phyloP scores from a whole-genome alignment of 352 stramenopile genomes.

The Peronosclerospora sorghi region DNA sequence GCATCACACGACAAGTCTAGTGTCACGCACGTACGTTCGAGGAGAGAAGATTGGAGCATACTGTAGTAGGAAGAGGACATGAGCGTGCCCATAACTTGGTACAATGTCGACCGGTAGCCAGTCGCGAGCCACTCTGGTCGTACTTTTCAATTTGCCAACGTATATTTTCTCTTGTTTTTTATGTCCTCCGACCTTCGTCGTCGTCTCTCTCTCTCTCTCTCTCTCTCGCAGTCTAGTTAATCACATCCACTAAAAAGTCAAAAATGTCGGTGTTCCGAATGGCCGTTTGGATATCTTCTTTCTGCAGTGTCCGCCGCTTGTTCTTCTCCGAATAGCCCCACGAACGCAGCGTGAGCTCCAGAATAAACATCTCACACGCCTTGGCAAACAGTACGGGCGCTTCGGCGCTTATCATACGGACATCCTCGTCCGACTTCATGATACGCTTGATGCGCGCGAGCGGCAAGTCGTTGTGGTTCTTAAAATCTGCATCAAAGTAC shows the following conservation, averaged over 20 bases:
- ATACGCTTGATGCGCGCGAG: constrained; percentile 93
- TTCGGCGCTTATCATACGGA: constrained; percentile 90
- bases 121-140: no score
- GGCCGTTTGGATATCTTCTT: constrained; percentile 83
- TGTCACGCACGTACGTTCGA: no score
- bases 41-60: no score
- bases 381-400: constrained; percentile 89
- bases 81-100: no score
- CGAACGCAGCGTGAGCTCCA: constrained; percentile 81
- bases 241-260: constrained; percentile 89
- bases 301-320: constrained; percentile 88
- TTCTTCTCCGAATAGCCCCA: constrained; percentile 89
- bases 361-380: constrained; percentile 92
- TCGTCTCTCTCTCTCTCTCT: background rate
- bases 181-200: no score
- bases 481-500: constrained; percentile 48
- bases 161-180: no score
- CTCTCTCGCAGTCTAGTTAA: constrained; percentile 19
- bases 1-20: no score
- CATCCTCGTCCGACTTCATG: constrained; percentile 92
- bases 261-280: constrained; percentile 89
- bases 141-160: no score
- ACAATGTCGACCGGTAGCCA: no score
- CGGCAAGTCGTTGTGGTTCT: constrained; percentile 78
- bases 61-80: no score